Evolutionary conservation across 2,329 filamentous ascomycete species (phyloP), one percentile per base, ranked within the genome.

Genomic region (Sclerotiophoma versabilis): DNA sequence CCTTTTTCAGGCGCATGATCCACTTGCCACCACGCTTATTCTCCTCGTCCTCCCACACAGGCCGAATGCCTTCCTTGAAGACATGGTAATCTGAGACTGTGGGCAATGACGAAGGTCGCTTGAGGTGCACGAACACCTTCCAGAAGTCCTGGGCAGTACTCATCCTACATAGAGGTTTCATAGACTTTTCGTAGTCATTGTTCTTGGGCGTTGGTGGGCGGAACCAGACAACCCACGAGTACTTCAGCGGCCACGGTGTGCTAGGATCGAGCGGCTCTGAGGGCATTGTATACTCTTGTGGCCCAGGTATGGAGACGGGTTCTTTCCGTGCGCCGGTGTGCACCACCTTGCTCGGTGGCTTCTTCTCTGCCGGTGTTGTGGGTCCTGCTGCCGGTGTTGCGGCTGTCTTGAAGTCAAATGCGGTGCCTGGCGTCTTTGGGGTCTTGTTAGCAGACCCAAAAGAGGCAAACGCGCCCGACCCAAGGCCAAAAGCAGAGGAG

Each of bases 1-100:
- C 95, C 82, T 99, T 99, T 84, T 96, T 97, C 73, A 99, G 80
- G 63, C 93, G 85, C 74, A 99, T 88, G 62, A 97, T 93, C 93
- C 93, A 99, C 79, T 99, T 99, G 45, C 95, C 95, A 49, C 95
- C 95, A 64, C 88, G 89, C 76, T 92, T 95, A 79, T 99, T 99
- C 74, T 96, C 92, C 39, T 96, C 92, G 66, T 99, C 95, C 76
- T 99, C 95, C 95, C 95, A 99, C 66, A 99, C 95, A 19, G 95
- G 95, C 57, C 95, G 87, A 58, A 99, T 93, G 49, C 93, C 93
- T 72, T 95, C 92, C 77, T 95, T 96, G 82, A 99, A 99, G 56
- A 99, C 88, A 75, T 99, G 95, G 73, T 97, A 99, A 77, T 99
- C 95, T 20, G 93, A 97, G 25, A 98, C 93, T 4, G 93, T 88